Evolutionary conservation across 345 rosid species (phyloP).

Genomic region (Mangifera indica): DNA sequence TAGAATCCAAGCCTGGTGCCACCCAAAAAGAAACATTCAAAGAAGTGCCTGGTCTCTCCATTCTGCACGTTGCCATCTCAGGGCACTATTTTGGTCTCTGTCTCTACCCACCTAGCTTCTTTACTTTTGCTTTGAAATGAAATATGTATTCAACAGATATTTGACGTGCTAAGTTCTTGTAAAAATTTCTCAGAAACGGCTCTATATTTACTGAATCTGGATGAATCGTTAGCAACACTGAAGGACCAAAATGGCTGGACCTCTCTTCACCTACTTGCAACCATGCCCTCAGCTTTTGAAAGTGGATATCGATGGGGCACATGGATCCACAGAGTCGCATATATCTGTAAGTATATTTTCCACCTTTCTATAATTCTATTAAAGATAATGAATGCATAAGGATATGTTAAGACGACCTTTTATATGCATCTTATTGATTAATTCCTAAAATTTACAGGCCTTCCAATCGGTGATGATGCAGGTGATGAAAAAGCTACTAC

Average conservation of each 20-base stretch:
- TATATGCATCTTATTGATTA: too few relatives aligned
- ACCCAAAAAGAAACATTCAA: too few relatives aligned
- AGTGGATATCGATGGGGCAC: neutral
- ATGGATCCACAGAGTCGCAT: neutral
- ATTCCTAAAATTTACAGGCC: too few relatives aligned
- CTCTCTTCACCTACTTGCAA: neutral
- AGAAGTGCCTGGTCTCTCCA: neutral
- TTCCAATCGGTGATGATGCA: too few relatives aligned
- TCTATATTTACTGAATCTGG: neutral
- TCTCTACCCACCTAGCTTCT: neutral
- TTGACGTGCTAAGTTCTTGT: neutral
- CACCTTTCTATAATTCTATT: neutral
- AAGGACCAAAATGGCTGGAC: neutral
- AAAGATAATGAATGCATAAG: too few relatives aligned
- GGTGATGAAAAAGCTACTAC: too few relatives aligned
- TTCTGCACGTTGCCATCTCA: slow-evolving; percentile 26
- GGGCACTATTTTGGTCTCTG: slow-evolving; percentile 23
- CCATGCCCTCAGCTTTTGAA: neutral
- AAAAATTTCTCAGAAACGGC: neutral
- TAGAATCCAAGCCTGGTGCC: too few relatives aligned
- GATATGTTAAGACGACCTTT: too few relatives aligned
- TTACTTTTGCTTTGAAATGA: neutral
- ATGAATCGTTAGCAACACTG: neutral
- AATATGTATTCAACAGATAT: neutral
- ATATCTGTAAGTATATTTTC: neutral